Conservation (phyloP, 2,329 filamentous ascomycete genomes). For the Fonsecaea nubica region DNA sequence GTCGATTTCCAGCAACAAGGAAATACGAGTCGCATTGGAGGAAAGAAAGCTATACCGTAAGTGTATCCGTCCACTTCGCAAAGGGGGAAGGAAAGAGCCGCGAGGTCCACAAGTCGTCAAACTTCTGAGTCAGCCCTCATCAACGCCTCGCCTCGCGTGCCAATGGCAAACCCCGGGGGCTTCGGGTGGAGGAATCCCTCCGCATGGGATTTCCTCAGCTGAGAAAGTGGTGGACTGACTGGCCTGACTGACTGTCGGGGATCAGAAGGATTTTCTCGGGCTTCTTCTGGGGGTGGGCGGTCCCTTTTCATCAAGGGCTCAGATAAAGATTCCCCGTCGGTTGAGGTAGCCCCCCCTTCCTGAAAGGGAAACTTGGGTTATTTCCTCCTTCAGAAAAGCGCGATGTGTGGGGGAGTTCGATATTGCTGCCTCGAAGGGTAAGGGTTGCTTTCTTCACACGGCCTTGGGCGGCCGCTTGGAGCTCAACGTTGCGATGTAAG, state of each 20-base stretch:
- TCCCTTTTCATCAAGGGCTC: neutral
- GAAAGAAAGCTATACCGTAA: neutral
- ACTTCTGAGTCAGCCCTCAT: constrained; percentile 14
- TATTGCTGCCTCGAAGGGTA: neutral
- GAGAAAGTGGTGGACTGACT: neutral
- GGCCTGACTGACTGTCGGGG: neutral
- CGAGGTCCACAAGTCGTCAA: constrained; percentile 2
- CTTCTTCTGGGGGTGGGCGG: neutral
- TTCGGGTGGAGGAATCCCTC: neutral
- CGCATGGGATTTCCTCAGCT: neutral
- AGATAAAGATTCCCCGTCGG: neutral
- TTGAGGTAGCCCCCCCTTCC: neutral
- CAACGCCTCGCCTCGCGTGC: neutral
- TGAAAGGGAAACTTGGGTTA: neutral
- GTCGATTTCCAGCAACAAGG: too few relatives aligned
- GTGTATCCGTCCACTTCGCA: too few relatives aligned
- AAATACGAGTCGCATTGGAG: neutral
- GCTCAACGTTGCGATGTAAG: neutral
- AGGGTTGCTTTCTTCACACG: neutral
- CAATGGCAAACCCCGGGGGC: neutral
- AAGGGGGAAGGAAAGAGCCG: neutral
- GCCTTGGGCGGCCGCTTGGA: neutral
- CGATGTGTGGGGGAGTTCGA: neutral
- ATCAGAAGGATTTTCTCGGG: constrained; percentile 4
- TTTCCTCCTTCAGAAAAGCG: neutral